These are phyloP conservation scores for Epichloe sibirici DNA, from an alignment of 2,329 filamentous ascomycete species.

Conservation along the genomic window DNA sequence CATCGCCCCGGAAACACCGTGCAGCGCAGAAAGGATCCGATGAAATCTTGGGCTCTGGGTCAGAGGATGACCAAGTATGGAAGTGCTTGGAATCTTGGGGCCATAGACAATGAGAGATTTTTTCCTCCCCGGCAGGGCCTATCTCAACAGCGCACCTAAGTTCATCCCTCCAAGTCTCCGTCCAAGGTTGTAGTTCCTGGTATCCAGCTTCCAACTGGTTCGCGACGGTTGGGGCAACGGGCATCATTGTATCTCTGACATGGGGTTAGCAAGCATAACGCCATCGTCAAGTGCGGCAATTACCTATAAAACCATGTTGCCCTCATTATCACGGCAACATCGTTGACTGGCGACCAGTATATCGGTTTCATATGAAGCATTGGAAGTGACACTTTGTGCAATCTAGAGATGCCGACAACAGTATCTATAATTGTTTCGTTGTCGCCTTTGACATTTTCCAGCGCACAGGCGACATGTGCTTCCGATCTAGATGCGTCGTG, in stretches of 20 bases:
- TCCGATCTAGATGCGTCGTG: not conserved
- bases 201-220: constrained; percentile 93
- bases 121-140: constrained; percentile 80
- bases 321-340: constrained; percentile 68
- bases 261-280: constrained; percentile 9
- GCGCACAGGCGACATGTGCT: constrained; percentile 1
- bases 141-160: constrained; percentile 82
- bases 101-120: constrained; percentile 77
- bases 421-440: constrained; percentile 38
- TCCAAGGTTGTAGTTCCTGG: constrained; percentile 74
- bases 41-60: constrained; percentile 31
- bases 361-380: constrained; percentile 85
- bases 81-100: constrained; percentile 36
- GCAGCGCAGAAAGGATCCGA: constrained; percentile 47
- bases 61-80: constrained; percentile 8
- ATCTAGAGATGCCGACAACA: constrained; percentile 75
- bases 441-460: constrained; percentile 15
- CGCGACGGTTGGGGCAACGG: constrained; percentile 71
- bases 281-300: constrained; percentile 3
- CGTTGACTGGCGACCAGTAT: constrained; percentile 92
- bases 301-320: constrained; percentile 93
- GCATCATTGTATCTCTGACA: constrained; percentile 69
- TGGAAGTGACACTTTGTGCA: constrained; percentile 80
- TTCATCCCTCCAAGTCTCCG: constrained; percentile 86
- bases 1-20: constrained; percentile 46